Evolutionary conservation across 2,329 filamentous ascomycete species (phyloP), one percentile per base, ranked within the genome.

Genomic region (Trichoderma sp.): DNA sequence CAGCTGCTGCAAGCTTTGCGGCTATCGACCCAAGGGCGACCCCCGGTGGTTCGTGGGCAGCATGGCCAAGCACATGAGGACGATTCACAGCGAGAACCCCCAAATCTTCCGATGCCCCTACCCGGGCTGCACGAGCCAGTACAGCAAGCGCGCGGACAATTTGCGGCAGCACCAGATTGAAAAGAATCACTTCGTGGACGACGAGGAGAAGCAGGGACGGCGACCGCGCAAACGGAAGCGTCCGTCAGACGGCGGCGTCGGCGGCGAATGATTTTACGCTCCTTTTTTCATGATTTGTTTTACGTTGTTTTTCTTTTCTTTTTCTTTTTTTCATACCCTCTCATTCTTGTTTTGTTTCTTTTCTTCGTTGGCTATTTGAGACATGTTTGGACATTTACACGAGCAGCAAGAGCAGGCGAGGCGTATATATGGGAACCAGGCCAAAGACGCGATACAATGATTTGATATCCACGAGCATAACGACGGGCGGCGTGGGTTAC

Each of bases 21-120:
- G 86, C 3, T 90, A 90, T 81, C 84, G 87, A 11, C 89, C 89
- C 1, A 89, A 88, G 77, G 89, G 89, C 4, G 85, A 89, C 66
- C 88, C 89, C n/a, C 85, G 87, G 75, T 90, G 89, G 89, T 90
- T 90, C 79, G 86, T 86, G 62, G 88, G 88, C 6, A 89, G 87
- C 80, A 89, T 91, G 88, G 86, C 88, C 66, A 91, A 90, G 81
- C 89, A 91, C 80, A 89, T 85, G 83, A 89, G 87, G 80, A 82
- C 87, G 75, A 87, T 89, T 80, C 89, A 91, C 81, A 82, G 82
- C 14, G 84, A 83, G 3, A 87, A 87, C 45, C 86, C 87, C 8
- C 83, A 84, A 76, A 88, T 90, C 62, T 91, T 88, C 81, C 84
- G 84, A 76, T 91, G 89, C 77, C 85, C 86, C 3, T 90, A 81